Evolutionary conservation across 2,329 filamentous ascomycete species (phyloP), one percentile per base, ranked within the genome.

Genomic region (Hymenotorrendiella dingleyae): DNA sequence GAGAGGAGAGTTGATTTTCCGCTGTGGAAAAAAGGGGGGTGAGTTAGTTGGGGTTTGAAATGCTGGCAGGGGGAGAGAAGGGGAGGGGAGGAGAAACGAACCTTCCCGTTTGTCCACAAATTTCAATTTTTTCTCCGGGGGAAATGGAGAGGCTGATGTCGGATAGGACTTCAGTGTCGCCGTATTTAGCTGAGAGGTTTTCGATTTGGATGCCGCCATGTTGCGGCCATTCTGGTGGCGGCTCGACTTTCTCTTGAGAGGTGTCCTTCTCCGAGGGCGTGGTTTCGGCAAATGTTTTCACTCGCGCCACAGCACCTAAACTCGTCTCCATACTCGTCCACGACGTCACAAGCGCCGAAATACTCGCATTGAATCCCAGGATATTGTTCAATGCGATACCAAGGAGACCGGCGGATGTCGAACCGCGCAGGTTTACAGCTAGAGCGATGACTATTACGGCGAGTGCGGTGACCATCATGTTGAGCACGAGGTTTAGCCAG

Each of bases 261-360:
- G 16, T 17, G 12, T 34, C 30, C n/a, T n/a, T n/a, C 30, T 34
- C 30, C 30, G 30, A 29, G 2, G 10, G 6, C 3, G 27, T 29
- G 5, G 6, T 16, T 7, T 64, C 62, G 1, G 64, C 66, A 47
- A 78, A 78, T n/a, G 67, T 65, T 54, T 72, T 74, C 47, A 79
- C 66, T 17, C 77, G 66, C 4, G 70, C 64, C 7, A 81, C 67
- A 8, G 74, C 74, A 6, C 76, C 76, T 33, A 81, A 69, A 27
- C 70, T 68, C 0, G 74, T 80, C 50, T 81, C 77, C 24, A 43
- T 17, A 21, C 17, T 66, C 0, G 75, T 78, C 74, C 74, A 80
- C 35, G 66, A 67, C 11, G 60, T 65, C 10, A 57, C 37, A 1
- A 63, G 58, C 8, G 76, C 64, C 17, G 77, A 57, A 11, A 69